A percentile compares a stretch with the other conserved stretches of the same genome.
Conservation (phyloP, 495 filamentous ascomycete genomes). For the Aspergillus coremiiformis region DNA sequence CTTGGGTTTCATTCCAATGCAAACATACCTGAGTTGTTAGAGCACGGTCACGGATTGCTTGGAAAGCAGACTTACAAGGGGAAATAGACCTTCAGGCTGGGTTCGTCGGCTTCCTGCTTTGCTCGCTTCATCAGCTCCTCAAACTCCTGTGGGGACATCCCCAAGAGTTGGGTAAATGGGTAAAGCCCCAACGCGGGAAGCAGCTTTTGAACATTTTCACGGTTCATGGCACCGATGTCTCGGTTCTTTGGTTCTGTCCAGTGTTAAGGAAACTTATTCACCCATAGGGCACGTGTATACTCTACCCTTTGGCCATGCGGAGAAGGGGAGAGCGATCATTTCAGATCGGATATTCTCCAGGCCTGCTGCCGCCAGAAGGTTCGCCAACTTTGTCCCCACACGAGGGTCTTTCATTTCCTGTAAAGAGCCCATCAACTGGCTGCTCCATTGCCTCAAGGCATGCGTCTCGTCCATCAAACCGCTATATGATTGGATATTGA, state of each 20-base stretch:
- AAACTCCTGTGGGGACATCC: slow-evolving; percentile 58
- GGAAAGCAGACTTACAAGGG: slow-evolving; percentile 50
- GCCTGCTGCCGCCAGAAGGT: slow-evolving; percentile 58
- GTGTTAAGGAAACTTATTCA: slow-evolving; percentile 3
- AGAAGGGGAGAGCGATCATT: slow-evolving; percentile 68
- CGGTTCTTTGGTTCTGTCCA: slow-evolving; percentile 50
- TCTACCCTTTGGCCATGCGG: slow-evolving; percentile 67
- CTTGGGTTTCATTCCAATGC: slow-evolving; percentile 48
- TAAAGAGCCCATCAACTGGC: slow-evolving; percentile 56
- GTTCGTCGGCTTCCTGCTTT: slow-evolving; percentile 57
- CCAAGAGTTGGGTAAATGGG: slow-evolving; percentile 48
- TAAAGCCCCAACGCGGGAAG: slow-evolving; percentile 57
- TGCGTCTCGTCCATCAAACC: slow-evolving; percentile 66
- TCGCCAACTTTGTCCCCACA: slow-evolving; percentile 54
- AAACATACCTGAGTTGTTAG: slow-evolving; percentile 45
- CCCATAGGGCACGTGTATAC: background rate
- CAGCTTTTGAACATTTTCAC: slow-evolving; percentile 52
- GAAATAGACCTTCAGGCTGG: slow-evolving; percentile 65
- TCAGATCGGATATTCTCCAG: slow-evolving; percentile 63
- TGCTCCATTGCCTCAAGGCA: slow-evolving; percentile 68
- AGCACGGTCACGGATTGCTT: background rate
- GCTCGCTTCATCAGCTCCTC: slow-evolving; percentile 59
- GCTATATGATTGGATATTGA: slow-evolving; percentile 84
- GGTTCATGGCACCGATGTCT: slow-evolving; percentile 54
- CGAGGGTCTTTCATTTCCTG: slow-evolving; percentile 65